Conservation (phyloP, 225 moss, liverwort and hornwort species). For the Marchantia polymorpha region DNA sequence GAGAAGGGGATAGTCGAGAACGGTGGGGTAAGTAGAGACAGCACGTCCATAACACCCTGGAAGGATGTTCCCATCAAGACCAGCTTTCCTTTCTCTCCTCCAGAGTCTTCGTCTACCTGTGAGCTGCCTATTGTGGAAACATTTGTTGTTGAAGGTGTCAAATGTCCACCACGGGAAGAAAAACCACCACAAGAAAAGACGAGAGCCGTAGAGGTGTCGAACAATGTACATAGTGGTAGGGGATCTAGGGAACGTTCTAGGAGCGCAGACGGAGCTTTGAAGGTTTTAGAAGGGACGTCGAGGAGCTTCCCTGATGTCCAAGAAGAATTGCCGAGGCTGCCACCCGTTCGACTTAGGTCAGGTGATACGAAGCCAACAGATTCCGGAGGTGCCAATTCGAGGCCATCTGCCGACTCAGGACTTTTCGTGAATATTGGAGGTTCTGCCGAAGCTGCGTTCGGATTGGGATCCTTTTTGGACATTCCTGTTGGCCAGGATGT, state of each 20-base stretch:
- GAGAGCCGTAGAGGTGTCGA: conserved; percentile 22
- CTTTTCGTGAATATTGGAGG: conserved; percentile 45
- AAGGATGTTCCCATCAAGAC: conserved; percentile 50
- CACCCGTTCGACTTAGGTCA: conserved; percentile 86
- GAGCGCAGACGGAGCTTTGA: conserved; percentile 47
- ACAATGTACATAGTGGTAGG: conserved; percentile 24
- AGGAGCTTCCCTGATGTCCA: conserved; percentile 49
- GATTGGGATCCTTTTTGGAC: conserved; percentile 87
- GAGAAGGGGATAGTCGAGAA: conserved; percentile 31
- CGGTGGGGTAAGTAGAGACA: conserved; percentile 12
- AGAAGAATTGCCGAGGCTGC: conserved; percentile 85
- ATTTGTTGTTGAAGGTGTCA: conserved; percentile 11
- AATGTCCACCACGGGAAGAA: conserved; percentile 25
- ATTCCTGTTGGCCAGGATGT: conserved; percentile 95
- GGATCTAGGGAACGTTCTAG: conserved; percentile 35
- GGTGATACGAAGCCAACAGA: conserved; percentile 64
- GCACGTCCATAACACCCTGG: conserved; percentile 22
- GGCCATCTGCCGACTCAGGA: conserved; percentile 47
- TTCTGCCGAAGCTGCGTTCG: conserved; percentile 55
- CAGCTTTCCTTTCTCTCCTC: conserved; percentile 32
- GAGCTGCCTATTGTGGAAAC: conserved; percentile 11
- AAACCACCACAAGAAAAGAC: conserved; percentile 23
- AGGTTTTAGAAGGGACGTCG: conserved; percentile 47
- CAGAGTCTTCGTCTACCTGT: conserved; percentile 22
- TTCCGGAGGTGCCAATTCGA: conserved; percentile 39